A percentile compares a stretch with the other conserved stretches of the same genome.
These are phyloP conservation scores for Pseudogymnoascus sp. DNA, from an alignment of 2,329 filamentous ascomycete genomes.

Conservation along the genomic window DNA sequence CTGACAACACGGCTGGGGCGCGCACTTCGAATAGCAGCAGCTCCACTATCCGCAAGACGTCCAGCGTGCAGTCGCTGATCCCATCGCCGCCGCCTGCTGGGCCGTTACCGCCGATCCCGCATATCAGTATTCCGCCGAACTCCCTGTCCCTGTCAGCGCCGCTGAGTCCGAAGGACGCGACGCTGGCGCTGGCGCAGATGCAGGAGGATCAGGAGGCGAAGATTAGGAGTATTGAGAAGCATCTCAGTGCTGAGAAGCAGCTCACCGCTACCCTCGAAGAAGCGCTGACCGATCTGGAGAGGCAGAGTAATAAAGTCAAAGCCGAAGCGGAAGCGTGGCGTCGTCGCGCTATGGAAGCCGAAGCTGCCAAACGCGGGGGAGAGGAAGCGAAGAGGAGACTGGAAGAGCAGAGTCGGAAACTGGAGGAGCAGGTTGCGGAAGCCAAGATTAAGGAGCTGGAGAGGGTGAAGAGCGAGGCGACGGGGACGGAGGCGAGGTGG, in stretches of 20 bases:
- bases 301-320: slow-evolving; percentile 85
- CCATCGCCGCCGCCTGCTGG: slow-evolving; percentile 93
- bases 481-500: slow-evolving; percentile 42
- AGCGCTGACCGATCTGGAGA: slow-evolving; percentile 86
- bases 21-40: slow-evolving; percentile 47
- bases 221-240: slow-evolving; percentile 93
- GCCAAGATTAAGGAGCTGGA: slow-evolving; percentile 43
- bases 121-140: slow-evolving; percentile 37
- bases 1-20: slow-evolving; percentile 34
- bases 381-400: slow-evolving; percentile 45
- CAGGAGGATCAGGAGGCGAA: slow-evolving; percentile 92
- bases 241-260: slow-evolving; percentile 90
- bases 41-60: slow-evolving; percentile 68
- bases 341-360: slow-evolving; percentile 70
- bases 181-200: slow-evolving; percentile 60
- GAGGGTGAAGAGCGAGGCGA: slow-evolving; percentile 31
- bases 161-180: neutral
- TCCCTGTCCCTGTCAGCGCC: slow-evolving; percentile 35
- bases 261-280: slow-evolving; percentile 92
- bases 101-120: slow-evolving; percentile 84
- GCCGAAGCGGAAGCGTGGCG: slow-evolving; percentile 83
- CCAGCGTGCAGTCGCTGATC: slow-evolving; percentile 64
- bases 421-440: slow-evolving; percentile 17
- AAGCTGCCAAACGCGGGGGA: slow-evolving; percentile 47
- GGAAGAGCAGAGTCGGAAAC: slow-evolving; percentile 39